phyloP scores from a whole-genome alignment of 2,329 filamentous ascomycete species.

The Diaporthe ampelina region DNA sequence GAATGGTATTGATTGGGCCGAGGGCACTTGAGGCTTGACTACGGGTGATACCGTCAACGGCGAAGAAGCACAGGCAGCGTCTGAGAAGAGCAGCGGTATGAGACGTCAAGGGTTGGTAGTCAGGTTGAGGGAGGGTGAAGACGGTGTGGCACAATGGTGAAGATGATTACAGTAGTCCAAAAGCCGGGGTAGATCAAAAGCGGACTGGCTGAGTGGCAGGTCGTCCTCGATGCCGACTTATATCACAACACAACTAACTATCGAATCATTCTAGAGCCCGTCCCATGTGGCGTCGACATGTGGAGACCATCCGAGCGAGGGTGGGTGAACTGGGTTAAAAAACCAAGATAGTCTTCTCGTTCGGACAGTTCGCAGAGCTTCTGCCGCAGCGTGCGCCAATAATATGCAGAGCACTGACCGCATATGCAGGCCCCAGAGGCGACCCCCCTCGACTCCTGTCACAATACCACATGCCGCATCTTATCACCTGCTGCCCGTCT shows the following conservation, averaged over 20 bases:
- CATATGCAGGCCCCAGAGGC: constrained; percentile 24
- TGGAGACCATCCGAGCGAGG: constrained; percentile 30
- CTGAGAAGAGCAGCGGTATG: neutral
- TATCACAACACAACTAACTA: constrained; percentile 19
- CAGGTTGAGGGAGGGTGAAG: constrained; percentile 1
- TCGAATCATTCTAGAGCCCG: constrained; percentile 23
- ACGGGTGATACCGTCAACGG: neutral
- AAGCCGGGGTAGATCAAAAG: constrained; percentile 2
- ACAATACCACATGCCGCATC: constrained; percentile 11
- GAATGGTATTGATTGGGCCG: neutral
- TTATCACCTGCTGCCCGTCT: constrained; percentile 13
- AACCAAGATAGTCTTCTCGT: neutral
- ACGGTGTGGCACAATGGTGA: constrained; percentile 1
- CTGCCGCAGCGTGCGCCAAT: constrained; percentile 23
- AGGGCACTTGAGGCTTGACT: neutral
- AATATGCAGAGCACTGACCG: constrained; percentile 30
- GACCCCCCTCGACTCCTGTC: constrained; percentile 26
- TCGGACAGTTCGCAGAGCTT: constrained; percentile 6
- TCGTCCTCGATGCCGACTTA: neutral
- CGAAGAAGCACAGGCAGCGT: neutral
- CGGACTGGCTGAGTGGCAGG: neutral
- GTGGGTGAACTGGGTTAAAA: neutral
- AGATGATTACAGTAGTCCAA: constrained; percentile 7
- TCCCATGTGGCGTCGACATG: constrained; percentile 8
- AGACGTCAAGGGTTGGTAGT: constrained; percentile 16